Evolutionary conservation across 352 stramenopile species (phyloP), one percentile per base, ranked within the genome.

Genomic region (Globisporangium nunn): DNA sequence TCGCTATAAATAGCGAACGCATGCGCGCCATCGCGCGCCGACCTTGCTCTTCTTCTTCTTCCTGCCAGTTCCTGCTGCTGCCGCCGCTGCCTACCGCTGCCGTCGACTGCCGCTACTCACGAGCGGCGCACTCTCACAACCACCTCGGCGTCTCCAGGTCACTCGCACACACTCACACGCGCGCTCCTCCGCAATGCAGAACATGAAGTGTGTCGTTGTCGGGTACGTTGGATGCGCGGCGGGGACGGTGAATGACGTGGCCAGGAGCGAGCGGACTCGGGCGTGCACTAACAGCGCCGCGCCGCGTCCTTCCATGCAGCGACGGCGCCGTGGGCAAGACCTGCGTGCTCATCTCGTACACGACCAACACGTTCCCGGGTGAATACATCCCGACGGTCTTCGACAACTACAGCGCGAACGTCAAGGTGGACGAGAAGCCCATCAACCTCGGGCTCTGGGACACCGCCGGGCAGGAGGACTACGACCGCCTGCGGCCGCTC

Each of bases 361-460:
- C 94, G 51, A 98, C 92, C 56, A 98, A 98, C 74, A 95, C 91
- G 50, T 98, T 98, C 69, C 95, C 93, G 8, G 87, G 88, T 64
- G 93, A 98, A 64, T 98, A 98, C 79, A 98, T 98, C 71, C 94
- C 95, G 52, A 98, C 95, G 14, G 89, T 97, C 23, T 97, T 98
- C 70, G 88, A 97, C 69, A 96, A 97, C 75, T 97, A 96, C 72
- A 95, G 82, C 58, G 87, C 88, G 39, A 96, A 95, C 55, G 87
- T 96, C 40, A 96, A 95, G 81, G 91, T 98, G 52, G 90, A 97
- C 63, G 85, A 82, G 64, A 94, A 96, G 63, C 94, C 93, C 35
- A 96, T 98, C 69, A 98, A 98, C 70, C 69, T 98, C 29, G 93
- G 93, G 33, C 76, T 98, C 15, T 98, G 95, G 95, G 95, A 98